These are phyloP conservation scores for Trebouxia sp. DNA, from an alignment of 139 green algal species.

Conservation along the genomic window DNA sequence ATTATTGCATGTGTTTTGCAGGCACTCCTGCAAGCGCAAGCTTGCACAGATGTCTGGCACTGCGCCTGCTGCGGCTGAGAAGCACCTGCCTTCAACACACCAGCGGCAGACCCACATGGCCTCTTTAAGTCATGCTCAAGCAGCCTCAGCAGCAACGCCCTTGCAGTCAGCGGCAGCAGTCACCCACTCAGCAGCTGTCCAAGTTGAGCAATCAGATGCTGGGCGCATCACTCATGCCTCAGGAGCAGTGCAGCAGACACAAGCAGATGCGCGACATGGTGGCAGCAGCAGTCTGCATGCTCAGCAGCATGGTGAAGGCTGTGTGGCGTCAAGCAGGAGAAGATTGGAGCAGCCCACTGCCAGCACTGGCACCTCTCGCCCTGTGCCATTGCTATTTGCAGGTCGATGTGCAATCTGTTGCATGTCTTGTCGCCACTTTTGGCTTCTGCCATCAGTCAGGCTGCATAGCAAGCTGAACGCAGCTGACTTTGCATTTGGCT, in stretches of 20 bases:
- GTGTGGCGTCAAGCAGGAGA: constrained; percentile 21
- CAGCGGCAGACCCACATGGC: background rate
- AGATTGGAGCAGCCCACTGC: constrained; percentile 26
- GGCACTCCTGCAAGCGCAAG: constrained; percentile 10
- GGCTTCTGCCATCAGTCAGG: no score
- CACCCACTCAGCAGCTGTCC: background rate
- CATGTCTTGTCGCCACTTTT: no score
- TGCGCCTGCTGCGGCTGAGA: background rate
- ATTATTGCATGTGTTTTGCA: no score
- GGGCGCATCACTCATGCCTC: no score
- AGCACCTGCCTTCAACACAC: background rate
- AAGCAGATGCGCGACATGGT: background rate
- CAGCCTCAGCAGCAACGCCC: no score
- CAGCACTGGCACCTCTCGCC: constrained; percentile 33
- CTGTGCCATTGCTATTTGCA: background rate
- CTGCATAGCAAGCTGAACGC: no score
- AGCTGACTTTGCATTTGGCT: no score
- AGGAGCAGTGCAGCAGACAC: background rate
- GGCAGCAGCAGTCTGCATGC: background rate
- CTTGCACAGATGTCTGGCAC: constrained; percentile 3
- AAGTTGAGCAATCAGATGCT: no score
- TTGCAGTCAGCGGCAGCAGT: background rate
- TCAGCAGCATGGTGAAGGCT: constrained; percentile 5
- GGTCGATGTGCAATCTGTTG: background rate
- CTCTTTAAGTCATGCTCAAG: no score